These are phyloP conservation scores for Metschnikowia koreensis DNA, from an alignment of 805 yeast species.

Conservation along the genomic window DNA sequence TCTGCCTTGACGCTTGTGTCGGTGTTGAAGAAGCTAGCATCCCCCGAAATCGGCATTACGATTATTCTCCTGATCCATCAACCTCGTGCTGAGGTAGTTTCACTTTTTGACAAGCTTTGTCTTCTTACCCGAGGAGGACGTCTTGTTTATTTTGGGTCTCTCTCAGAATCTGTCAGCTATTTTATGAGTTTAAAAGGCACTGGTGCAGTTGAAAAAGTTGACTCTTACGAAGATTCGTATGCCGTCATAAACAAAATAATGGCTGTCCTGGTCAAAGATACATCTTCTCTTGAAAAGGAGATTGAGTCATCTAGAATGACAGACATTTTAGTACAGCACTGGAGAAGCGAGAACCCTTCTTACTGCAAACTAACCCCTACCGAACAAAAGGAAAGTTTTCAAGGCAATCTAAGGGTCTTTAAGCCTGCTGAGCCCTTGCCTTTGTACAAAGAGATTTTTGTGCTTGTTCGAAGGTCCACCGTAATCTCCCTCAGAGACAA, in stretches of 20 bases:
- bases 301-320: slow-evolving; percentile 11
- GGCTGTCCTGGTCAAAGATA: slow-evolving; percentile 20
- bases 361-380: slow-evolving; percentile 5
- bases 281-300: slow-evolving; percentile 14
- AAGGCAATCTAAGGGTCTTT: slow-evolving; percentile 20
- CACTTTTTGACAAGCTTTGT: slow-evolving; percentile 64
- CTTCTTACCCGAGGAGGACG: slow-evolving; percentile 61
- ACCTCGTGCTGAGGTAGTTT: slow-evolving; percentile 75
- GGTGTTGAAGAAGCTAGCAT: slow-evolving; percentile 51
- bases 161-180: slow-evolving; percentile 44
- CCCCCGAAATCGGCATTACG: slow-evolving; percentile 59
- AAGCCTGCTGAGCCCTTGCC: slow-evolving; percentile 24
- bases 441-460: slow-evolving; percentile 27
- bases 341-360: slow-evolving; percentile 11
- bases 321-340: slow-evolving; percentile 11
- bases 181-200: slow-evolving; percentile 32
- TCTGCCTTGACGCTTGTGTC: slow-evolving; percentile 65
- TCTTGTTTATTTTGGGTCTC: slow-evolving; percentile 45
- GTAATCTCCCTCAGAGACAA: slow-evolving; percentile 34
- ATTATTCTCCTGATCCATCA: slow-evolving; percentile 79
- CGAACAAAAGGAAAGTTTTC: slow-evolving; percentile 18
- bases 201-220: slow-evolving; percentile 12
- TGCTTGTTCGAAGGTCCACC: slow-evolving; percentile 37
- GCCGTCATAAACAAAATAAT: slow-evolving; percentile 16
- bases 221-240: slow-evolving; percentile 10